phyloP scores from a whole-genome alignment of 768 basidiomycete genomes.

The Pleurotus ostreatus region DNA sequence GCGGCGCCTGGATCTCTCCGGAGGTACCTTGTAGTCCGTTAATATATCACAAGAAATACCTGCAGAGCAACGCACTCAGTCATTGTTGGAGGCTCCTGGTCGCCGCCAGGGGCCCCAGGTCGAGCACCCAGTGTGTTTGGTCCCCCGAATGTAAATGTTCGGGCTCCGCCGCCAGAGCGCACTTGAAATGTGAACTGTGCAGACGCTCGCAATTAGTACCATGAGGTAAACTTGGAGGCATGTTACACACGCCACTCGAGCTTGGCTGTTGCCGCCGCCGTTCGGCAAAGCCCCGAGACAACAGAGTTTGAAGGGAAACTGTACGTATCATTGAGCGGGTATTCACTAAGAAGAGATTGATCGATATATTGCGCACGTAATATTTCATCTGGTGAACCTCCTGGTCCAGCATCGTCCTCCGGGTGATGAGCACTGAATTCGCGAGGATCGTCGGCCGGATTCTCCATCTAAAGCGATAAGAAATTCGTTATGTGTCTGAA shows the following conservation, averaged over 20 bases:
- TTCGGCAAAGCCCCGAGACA: conserved; percentile 14
- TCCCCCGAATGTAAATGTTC: conserved; percentile 25
- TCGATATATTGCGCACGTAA: conserved; percentile 39
- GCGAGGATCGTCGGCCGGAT: conserved; percentile 72
- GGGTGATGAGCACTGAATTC: conserved; percentile 43
- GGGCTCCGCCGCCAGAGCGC: conserved; percentile 15
- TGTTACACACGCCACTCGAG: too few relatives aligned
- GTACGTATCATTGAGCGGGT: conserved; percentile 3
- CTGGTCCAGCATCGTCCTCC: conserved; percentile 20
- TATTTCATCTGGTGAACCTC: conserved; percentile 36
- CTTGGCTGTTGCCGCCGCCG: neutral
- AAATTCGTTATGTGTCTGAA: neutral
- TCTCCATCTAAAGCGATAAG: conserved; percentile 56
- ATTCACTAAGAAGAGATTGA: neutral
- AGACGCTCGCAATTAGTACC: neutral
- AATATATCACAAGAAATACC: neutral
- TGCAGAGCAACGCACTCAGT: conserved; percentile 41
- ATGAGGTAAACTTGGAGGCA: too few relatives aligned
- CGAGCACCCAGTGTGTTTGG: conserved; percentile 13
- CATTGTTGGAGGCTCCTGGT: conserved; percentile 38
- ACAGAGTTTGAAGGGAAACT: conserved; percentile 19
- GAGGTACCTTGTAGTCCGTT: conserved; percentile 19
- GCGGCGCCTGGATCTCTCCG: conserved; percentile 27
- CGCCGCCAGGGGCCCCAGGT: conserved; percentile 8
- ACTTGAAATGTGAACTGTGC: conserved; percentile 21